Conservation (phyloP, 768 basidiomycete genomes). For the Kwoniella newhampshirensis region DNA sequence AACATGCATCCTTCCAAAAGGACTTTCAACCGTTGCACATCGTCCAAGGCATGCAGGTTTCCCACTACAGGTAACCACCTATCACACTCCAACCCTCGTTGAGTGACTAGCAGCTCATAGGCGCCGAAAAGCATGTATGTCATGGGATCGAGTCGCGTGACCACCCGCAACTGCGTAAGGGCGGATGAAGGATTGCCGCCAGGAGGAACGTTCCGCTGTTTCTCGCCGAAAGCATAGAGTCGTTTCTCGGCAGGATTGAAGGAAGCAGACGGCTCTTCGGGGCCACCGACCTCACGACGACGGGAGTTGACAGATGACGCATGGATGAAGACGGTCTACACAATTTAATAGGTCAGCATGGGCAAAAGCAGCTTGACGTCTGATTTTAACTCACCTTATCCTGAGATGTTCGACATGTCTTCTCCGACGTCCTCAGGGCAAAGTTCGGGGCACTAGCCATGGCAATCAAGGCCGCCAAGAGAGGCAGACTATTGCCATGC, state of each 20-base stretch:
- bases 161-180: slow-evolving; percentile 72
- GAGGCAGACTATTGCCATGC: slow-evolving; percentile 57
- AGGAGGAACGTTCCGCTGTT: slow-evolving; percentile 68
- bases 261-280: slow-evolving; percentile 37
- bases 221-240: slow-evolving; percentile 78
- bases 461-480: slow-evolving; percentile 79
- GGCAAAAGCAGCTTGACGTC: background rate
- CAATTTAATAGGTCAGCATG: background rate
- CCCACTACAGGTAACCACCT: slow-evolving; percentile 78
- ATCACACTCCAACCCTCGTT: slow-evolving; percentile 79
- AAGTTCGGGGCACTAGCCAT: slow-evolving; percentile 88
- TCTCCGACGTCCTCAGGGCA: slow-evolving; percentile 71
- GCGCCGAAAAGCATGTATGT: slow-evolving; percentile 90
- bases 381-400: slow-evolving; percentile 67
- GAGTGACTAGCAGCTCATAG: slow-evolving; percentile 67
- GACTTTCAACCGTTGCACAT: slow-evolving; percentile 75
- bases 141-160: slow-evolving; percentile 82
- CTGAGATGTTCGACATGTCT: slow-evolving; percentile 65
- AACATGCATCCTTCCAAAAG: slow-evolving; percentile 80
- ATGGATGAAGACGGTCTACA: slow-evolving; percentile 73
- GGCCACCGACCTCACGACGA: slow-evolving; percentile 58
- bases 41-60: slow-evolving; percentile 70
- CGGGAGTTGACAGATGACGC: slow-evolving; percentile 81
- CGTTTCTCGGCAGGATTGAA: slow-evolving; percentile 63
- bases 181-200: slow-evolving; percentile 56